Evolutionary conservation across 768 basidiomycete genomes (phyloP).

Genomic region (Russula emetica): DNA sequence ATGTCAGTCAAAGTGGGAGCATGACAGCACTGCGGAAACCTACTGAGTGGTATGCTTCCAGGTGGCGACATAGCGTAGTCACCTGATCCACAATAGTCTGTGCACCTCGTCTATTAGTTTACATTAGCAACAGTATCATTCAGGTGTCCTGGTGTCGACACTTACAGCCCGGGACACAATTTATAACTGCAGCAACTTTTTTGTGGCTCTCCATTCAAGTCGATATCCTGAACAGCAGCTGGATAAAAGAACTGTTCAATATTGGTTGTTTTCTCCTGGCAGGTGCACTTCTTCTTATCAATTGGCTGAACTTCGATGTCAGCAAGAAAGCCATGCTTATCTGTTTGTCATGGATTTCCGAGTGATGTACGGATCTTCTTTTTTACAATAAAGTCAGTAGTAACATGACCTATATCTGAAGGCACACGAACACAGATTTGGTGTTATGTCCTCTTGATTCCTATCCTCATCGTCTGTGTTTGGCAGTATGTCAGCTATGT

Average conservation of each 20-base stretch:
- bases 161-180: too few species aligned
- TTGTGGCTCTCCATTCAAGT: too few species aligned
- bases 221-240: not conserved
- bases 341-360: not conserved
- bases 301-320: not conserved
- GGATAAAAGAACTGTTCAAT: not conserved
- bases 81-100: not conserved
- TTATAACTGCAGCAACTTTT: not conserved
- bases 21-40: not conserved
- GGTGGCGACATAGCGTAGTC: not conserved
- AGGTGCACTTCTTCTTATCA: not conserved
- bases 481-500: too few species aligned
- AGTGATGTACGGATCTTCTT: not conserved
- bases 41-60: not conserved
- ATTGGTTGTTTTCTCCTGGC: not conserved
- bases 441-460: too few species aligned
- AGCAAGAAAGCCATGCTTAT: not conserved
- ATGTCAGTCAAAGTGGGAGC: not conserved
- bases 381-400: not conserved
- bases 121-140: not conserved
- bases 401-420: too few species aligned
- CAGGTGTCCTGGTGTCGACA: too few species aligned
- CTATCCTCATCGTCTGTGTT: too few species aligned
- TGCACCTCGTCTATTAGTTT: not conserved
- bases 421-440: too few species aligned